Base-by-base conservation (phyloP, 768 basidiomycete genomes). In the Atractiella rhizophila region DNA sequence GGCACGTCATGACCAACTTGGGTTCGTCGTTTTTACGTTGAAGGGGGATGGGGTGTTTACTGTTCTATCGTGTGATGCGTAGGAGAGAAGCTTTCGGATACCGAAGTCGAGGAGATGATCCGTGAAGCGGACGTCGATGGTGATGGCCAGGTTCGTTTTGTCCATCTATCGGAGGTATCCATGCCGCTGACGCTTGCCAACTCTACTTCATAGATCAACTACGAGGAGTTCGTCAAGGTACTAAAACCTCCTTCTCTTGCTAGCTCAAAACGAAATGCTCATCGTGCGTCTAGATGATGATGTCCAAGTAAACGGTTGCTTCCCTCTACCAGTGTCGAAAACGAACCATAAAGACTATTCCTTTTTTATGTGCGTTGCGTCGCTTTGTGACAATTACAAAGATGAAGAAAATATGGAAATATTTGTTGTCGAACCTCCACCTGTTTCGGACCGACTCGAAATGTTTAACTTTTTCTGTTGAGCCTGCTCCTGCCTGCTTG, bases 31-130 rank as follows among this genome's bases (percentile, higher is more conserved):
- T n/a, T 24, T 15, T 36, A 10, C 9, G 21, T 30, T 29, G 8
- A n/a, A 13, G 3, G 26, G 1, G 27, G 34, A 35, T 21, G 34
- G 18, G 18, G 16, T 10, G 23, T 13, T 27, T 20, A 6, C 6
- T 20, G 4, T 3, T 12, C 11, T 28, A 39, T 5, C 15, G 16
- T 23, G 15, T 11, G 29, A 9, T 32, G 9, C 5, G 42, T 20
- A 38, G 29, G 43, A 23, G 37, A 44, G 39, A 43, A 39, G 43
- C 42, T 48, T 9, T 48, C 20, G 10, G 46, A 33, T 12, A 29
- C 25, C 25, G 83, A 88, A 60, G 81, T 86, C 48, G 77, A 81
- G 46, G 83, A 86, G 66, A 86, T 91, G 83, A 91, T 91, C 57
- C 73, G 82, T 40, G 85, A 91, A 62, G 85, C 83, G 42, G 83